phyloP scores from a whole-genome alignment of 768 basidiomycete species.

The Hericium erinaceus region DNA sequence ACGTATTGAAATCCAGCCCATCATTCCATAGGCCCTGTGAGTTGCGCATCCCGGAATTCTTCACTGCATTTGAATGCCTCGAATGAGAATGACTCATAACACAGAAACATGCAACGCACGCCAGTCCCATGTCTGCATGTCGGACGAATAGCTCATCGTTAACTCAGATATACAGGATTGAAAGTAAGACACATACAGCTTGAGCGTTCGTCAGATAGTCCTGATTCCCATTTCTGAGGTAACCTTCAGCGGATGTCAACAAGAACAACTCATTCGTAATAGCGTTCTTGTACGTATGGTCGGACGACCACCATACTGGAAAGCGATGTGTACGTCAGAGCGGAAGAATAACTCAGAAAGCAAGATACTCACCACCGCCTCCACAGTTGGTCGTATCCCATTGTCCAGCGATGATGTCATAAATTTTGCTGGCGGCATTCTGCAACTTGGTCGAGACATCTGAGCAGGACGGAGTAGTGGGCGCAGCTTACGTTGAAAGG shows the following conservation, averaged over 20 bases:
- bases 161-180: constrained; percentile 17
- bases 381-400: constrained; percentile 40
- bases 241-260: constrained; percentile 39
- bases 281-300: constrained; percentile 48
- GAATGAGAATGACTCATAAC: neutral
- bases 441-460: constrained; percentile 16
- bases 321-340: too few species aligned
- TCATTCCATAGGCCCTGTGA: constrained; percentile 37
- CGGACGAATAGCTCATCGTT: neutral
- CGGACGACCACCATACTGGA: constrained; percentile 49
- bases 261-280: constrained; percentile 54
- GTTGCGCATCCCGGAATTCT: constrained; percentile 36
- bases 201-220: constrained; percentile 40
- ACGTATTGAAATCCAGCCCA: constrained; percentile 26
- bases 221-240: constrained; percentile 27
- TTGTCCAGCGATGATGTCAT: constrained; percentile 40
- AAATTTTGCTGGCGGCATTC: constrained; percentile 39
- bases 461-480: too few species aligned
- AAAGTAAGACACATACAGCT: constrained; percentile 28
- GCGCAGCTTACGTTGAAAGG: too few species aligned
- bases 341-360: neutral
- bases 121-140: constrained; percentile 20
- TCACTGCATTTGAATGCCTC: constrained; percentile 21
- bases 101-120: constrained; percentile 11
- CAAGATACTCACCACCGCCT: constrained; percentile 33